These are phyloP conservation scores for Fusarium caatingaense DNA, from an alignment of 2,329 filamentous ascomycete species.

Conservation along the genomic window DNA sequence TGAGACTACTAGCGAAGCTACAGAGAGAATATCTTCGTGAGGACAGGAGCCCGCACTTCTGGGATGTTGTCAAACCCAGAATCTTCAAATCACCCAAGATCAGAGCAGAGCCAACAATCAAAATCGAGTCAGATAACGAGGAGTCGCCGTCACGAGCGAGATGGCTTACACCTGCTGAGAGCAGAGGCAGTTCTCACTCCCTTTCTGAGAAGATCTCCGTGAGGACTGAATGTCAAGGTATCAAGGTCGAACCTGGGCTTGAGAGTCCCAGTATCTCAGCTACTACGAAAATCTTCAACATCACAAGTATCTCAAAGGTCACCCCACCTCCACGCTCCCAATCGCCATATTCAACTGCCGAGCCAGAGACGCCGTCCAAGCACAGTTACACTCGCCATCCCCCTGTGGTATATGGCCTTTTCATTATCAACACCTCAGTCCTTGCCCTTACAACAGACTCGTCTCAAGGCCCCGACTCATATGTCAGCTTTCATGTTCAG, in stretches of 20 bases:
- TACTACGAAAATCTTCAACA: background rate
- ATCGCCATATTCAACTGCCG: background rate
- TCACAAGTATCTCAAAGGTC: background rate
- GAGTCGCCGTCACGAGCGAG: background rate
- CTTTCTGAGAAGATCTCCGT: constrained; percentile 25
- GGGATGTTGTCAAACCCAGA: constrained; percentile 44
- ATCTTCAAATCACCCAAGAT: constrained; percentile 36
- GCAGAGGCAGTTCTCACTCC: background rate
- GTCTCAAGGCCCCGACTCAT: constrained; percentile 50
- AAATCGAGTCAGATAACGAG: constrained; percentile 13
- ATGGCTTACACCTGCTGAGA: constrained; percentile 16
- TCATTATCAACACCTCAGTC: constrained; percentile 55
- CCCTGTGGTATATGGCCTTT: constrained; percentile 58
- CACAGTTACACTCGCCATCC: constrained; percentile 47
- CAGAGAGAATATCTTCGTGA: constrained; percentile 53
- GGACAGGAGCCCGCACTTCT: constrained; percentile 48
- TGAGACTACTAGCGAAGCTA: constrained; percentile 51
- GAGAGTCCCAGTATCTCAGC: constrained; percentile 17
- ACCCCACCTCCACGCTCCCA: constrained; percentile 1
- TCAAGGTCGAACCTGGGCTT: constrained; percentile 27
- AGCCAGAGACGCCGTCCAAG: constrained; percentile 18
- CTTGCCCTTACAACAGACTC: constrained; percentile 56
- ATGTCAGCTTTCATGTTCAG: constrained; percentile 58
- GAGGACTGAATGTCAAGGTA: constrained; percentile 4
- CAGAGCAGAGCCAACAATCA: constrained; percentile 33